phyloP scores from a whole-genome alignment of 805 yeast genomes.

The Yamadazyma sp. region DNA sequence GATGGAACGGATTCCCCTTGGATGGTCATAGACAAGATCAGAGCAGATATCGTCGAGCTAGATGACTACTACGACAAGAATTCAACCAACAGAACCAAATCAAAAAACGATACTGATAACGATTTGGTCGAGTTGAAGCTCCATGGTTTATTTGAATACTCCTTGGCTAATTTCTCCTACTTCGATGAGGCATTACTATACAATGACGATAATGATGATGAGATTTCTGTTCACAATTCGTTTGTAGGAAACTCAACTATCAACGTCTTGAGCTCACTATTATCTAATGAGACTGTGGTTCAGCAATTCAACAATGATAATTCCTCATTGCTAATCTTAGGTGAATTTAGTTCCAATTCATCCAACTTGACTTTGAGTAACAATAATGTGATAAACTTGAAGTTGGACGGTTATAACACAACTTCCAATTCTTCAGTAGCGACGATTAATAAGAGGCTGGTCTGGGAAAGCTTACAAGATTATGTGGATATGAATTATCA shows the following conservation, averaged over 20 bases:
- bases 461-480: slow-evolving; percentile 1
- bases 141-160: slow-evolving; percentile 84
- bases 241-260: slow-evolving; percentile 43
- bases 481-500: slow-evolving; percentile 12
- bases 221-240: slow-evolving; percentile 30
- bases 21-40: slow-evolving; percentile 71
- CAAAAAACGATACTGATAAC: slow-evolving; percentile 10
- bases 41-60: slow-evolving; percentile 47
- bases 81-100: slow-evolving; percentile 27
- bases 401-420: slow-evolving; percentile 28
- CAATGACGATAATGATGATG: slow-evolving; percentile 17
- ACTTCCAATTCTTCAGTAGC: slow-evolving; percentile 31
- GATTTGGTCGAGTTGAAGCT: slow-evolving; percentile 38
- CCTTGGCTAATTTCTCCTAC: slow-evolving; percentile 58
- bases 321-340: slow-evolving; percentile 43
- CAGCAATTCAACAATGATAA: slow-evolving; percentile 28
- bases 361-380: slow-evolving; percentile 26
- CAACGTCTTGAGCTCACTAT: slow-evolving; percentile 33
- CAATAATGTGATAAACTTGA: slow-evolving; percentile 28
- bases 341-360: slow-evolving; percentile 42
- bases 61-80: slow-evolving; percentile 37
- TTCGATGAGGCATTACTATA: slow-evolving; percentile 31
- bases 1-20: slow-evolving; percentile 30
- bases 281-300: slow-evolving; percentile 34
- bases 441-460: slow-evolving; percentile 15